phyloP scores from a whole-genome alignment of 495 filamentous ascomycete genomes.

The Aspergillus haitiensis region DNA sequence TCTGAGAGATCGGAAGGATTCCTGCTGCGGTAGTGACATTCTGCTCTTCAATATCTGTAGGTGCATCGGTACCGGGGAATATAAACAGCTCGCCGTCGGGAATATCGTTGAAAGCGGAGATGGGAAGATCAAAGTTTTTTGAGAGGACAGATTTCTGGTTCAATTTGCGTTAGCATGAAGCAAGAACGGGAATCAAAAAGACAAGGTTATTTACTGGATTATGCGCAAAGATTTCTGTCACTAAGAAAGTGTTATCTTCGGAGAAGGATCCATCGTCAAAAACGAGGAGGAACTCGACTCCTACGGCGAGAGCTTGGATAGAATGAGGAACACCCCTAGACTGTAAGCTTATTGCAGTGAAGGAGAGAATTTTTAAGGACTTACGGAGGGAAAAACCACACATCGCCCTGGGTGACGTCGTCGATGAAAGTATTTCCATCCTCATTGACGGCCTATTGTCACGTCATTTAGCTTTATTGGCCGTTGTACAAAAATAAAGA shows the following conservation, averaged over 20 bases:
- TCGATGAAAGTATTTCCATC: conserved; percentile 65
- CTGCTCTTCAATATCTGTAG: conserved; percentile 59
- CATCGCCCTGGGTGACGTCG: conserved; percentile 64
- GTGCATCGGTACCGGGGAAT: conserved; percentile 64
- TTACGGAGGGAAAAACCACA: conserved; percentile 67
- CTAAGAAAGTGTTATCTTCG: conserved; percentile 69
- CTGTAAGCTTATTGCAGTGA: neutral
- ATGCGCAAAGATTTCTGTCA: conserved; percentile 61
- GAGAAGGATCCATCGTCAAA: conserved; percentile 71
- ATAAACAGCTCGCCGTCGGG: conserved; percentile 65
- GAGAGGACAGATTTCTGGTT: conserved; percentile 56
- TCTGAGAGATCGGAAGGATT: conserved; percentile 46
- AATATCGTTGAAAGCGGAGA: conserved; percentile 57
- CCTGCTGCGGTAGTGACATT: conserved; percentile 63
- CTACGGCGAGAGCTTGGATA: conserved; percentile 64
- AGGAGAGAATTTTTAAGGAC: conserved; percentile 5
- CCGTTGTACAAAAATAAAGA: neutral
- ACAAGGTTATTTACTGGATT: conserved; percentile 39
- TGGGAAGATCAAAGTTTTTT: conserved; percentile 59
- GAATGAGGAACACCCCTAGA: conserved; percentile 62
- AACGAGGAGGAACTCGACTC: conserved; percentile 68
- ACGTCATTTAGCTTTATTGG: neutral
- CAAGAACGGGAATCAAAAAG: neutral
- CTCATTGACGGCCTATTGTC: conserved; percentile 57
- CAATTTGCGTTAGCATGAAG: neutral